phyloP scores from a whole-genome alignment of 345 rosid species.

The Eucalyptus polybractea region DNA sequence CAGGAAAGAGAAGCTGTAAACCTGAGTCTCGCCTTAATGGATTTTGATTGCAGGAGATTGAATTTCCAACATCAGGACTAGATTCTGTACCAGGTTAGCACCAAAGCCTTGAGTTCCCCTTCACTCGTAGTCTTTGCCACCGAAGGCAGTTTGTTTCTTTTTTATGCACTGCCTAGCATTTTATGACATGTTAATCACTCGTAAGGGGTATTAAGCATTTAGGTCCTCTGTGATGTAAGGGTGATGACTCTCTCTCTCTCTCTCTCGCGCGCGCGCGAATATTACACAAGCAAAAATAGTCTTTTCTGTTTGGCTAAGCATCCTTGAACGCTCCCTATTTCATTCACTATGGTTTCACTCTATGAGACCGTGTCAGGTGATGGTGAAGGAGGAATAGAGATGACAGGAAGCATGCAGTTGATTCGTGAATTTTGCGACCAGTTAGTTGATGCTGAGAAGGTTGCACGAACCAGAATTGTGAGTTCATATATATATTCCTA shows the following conservation, averaged over 20 bases:
- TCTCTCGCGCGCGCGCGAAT: too few relatives aligned
- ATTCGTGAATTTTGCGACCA: slow-evolving; percentile 79
- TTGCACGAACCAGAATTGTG: slow-evolving; percentile 66
- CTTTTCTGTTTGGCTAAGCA: background rate
- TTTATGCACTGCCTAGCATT: background rate
- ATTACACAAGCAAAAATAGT: background rate
- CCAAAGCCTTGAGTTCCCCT: background rate
- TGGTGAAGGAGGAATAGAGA: slow-evolving; percentile 94
- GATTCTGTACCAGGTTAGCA: slow-evolving; percentile 79
- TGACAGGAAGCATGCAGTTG: slow-evolving; percentile 83
- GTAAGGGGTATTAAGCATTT: background rate
- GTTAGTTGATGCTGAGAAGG: slow-evolving; percentile 45
- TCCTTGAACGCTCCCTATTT: background rate
- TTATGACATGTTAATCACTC: background rate
- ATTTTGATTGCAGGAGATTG: slow-evolving; percentile 66
- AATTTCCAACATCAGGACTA: slow-evolving; percentile 91
- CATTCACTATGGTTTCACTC: background rate
- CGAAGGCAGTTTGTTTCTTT: background rate
- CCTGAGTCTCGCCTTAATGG: background rate
- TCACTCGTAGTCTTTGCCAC: background rate
- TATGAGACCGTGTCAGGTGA: slow-evolving; percentile 34
- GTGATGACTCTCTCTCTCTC: background rate
- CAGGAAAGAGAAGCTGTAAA: background rate
- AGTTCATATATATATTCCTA: background rate
- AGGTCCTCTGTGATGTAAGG: background rate